These are phyloP conservation scores for Myxozyma geophila DNA, from an alignment of 805 yeast genomes.

Conservation along the genomic window DNA sequence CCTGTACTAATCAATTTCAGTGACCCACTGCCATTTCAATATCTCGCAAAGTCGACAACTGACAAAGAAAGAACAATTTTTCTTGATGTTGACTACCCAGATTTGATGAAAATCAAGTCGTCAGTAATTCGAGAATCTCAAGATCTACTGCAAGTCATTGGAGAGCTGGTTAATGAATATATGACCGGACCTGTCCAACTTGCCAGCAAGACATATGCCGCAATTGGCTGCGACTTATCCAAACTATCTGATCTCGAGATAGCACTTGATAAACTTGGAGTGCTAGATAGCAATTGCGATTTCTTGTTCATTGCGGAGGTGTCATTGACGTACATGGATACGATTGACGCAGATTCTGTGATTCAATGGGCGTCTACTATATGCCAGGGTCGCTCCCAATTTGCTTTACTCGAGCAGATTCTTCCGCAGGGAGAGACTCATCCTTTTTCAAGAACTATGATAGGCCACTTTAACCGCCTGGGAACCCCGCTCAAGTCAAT, in stretches of 20 bases:
- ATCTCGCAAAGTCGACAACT: conserved; percentile 46
- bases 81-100: conserved; percentile 78
- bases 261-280: conserved; percentile 36
- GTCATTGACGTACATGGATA: conserved; percentile 78
- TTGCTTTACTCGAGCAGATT: conserved; percentile 71
- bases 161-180: conserved; percentile 1
- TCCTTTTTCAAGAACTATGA: conserved; percentile 76
- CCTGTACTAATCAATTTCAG: conserved; percentile 20
- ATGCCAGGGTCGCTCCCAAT: conserved; percentile 56
- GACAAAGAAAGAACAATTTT: conserved; percentile 52
- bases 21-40: conserved; percentile 63
- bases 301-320: conserved; percentile 77
- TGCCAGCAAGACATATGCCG: conserved; percentile 54
- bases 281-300: conserved; percentile 26
- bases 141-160: conserved; percentile 47
- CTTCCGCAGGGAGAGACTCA: conserved; percentile 65
- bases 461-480: conserved; percentile 67
- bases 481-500: conserved; percentile 74
- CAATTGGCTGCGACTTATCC: conserved; percentile 71
- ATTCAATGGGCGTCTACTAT: conserved; percentile 53
- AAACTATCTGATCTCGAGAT: conserved; percentile 46
- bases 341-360: conserved; percentile 65
- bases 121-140: conserved; percentile 54
- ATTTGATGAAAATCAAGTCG: conserved; percentile 61
- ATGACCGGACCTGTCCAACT: conserved; percentile 32